phyloP scores from a whole-genome alignment of 257 asterid species.

The Anisodus tanguticus region DNA sequence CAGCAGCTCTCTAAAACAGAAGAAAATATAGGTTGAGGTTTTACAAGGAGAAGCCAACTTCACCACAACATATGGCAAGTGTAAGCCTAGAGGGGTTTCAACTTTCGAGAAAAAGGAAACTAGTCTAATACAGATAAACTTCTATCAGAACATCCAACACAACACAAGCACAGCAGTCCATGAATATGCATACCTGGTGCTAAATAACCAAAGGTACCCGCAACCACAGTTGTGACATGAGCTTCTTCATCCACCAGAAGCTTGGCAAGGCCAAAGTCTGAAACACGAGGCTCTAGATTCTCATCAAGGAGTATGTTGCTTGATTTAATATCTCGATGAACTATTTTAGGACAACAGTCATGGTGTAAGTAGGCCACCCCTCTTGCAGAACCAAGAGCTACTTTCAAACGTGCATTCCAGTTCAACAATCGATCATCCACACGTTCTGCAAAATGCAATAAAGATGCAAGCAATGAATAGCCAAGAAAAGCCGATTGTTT shows the following conservation, averaged over 20 bases:
- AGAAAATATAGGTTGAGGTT: background rate
- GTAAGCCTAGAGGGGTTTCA: background rate
- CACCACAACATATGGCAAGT: background rate
- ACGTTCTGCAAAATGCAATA: slow-evolving; percentile 45
- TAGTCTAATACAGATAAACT: background rate
- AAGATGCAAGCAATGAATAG: background rate
- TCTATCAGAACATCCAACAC: background rate
- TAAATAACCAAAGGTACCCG: slow-evolving; percentile 94
- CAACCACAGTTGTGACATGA: slow-evolving; percentile 96
- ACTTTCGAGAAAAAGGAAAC: no score
- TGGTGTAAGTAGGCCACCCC: slow-evolving; percentile 94
- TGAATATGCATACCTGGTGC: slow-evolving; percentile 78
- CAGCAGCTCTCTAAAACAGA: background rate
- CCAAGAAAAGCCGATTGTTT: slow-evolving; percentile 12
- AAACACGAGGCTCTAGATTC: slow-evolving; percentile 87
- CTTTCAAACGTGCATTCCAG: slow-evolving; percentile 80
- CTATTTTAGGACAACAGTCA: slow-evolving; percentile 83
- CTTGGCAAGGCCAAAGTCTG: slow-evolving; percentile 97
- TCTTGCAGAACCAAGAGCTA: slow-evolving; percentile 94
- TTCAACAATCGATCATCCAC: slow-evolving; percentile 54
- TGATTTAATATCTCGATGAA: slow-evolving; percentile 92
- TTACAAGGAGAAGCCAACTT: background rate
- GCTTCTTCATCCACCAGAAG: slow-evolving; percentile 91
- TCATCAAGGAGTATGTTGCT: slow-evolving; percentile 95
- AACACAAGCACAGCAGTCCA: background rate